Conservation (phyloP, 257 asterid species). For the Thymus quinquecostatus region DNA sequence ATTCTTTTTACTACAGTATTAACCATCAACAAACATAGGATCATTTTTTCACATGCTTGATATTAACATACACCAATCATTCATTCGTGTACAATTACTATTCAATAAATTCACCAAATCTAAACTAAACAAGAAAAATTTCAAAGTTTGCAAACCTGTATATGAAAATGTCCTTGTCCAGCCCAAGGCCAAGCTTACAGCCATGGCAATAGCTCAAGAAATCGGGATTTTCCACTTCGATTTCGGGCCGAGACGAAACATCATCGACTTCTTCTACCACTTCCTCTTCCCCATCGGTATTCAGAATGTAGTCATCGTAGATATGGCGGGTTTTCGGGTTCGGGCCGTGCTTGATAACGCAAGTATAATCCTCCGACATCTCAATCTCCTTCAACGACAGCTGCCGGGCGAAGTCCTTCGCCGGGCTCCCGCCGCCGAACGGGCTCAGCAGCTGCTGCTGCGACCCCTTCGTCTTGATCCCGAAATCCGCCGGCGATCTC, state of each 20-base stretch:
- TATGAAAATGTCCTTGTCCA: slow-evolving; percentile 61
- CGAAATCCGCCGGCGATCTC: slow-evolving; percentile 82
- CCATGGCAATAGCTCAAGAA: slow-evolving; percentile 60
- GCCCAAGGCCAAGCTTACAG: slow-evolving; percentile 56
- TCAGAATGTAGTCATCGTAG: slow-evolving; percentile 72
- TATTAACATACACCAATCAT: too few species aligned
- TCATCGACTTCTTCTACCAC: not conserved
- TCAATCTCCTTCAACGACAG: slow-evolving; percentile 86
- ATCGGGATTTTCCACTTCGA: slow-evolving; percentile 16
- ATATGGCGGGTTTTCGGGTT: slow-evolving; percentile 85
- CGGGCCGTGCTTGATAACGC: slow-evolving; percentile 91
- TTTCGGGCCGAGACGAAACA: slow-evolving; percentile 1
- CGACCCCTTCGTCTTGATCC: slow-evolving; percentile 69
- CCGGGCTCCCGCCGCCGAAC: slow-evolving; percentile 29
- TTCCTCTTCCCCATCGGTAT: not conserved
- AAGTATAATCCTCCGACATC: slow-evolving; percentile 90
- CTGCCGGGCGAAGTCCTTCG: slow-evolving; percentile 46
- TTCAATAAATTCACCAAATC: not conserved
- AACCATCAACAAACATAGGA: not conserved
- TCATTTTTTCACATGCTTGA: slow-evolving; percentile 11
- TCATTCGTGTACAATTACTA: slow-evolving; percentile 6
- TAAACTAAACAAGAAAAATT: not conserved
- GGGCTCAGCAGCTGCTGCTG: slow-evolving; percentile 39
- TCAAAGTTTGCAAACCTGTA: slow-evolving; percentile 64
- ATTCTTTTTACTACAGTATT: not conserved